Evolutionary conservation across 441 rosid species (phyloP), one percentile per base, ranked within the genome.

Genomic region (Cnidoscolus chayamansa): DNA sequence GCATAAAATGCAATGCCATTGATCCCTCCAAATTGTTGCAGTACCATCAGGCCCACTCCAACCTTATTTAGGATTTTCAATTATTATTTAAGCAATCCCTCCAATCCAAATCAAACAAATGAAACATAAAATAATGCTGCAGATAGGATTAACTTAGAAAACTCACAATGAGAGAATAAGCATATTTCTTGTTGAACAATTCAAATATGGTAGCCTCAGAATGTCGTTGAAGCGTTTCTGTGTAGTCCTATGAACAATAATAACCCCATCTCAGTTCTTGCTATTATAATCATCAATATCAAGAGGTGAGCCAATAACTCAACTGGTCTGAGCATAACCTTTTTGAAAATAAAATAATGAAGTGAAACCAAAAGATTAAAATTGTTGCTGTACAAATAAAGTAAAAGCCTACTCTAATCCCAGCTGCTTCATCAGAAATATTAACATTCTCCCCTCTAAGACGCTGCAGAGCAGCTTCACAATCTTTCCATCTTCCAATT

Each of bases 1-100:
- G 97, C 90, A 81, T 93, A 93, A 80, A 93, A 93, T 48, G 83
- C 68, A 74, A 93, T 86, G 65, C 87, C 97, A 63, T 93, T 93
- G 35, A 86, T 82, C 63, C 98, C 98, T 71, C 87, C 80, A 65
- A 90, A 88, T 73, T 90, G 98, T 81, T 89, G 97, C 81, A 89
- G 82, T 51, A 78, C 79, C 81, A 92, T 90, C 74, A 92, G 79
- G 74, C 94, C 97, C 56, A 89, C 88, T 67, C 90, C 97, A 72
- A 92, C 86, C 96, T 90, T 54, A 13, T 64, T 9, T 30, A 43
- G 68, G 59, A 25, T 25, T n/a, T 54, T 47, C 10, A 30, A 30
- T 51, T 12, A n/a, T 16, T 7, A 6, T 0, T 35, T 10, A 51
- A 55, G 48, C 17, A 48, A 20, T 17, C 10, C 17, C 16, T n/a